Percentiles rank a stretch among this genome's conserved stretches.
phyloP scores from a whole-genome alignment of 2,329 filamentous ascomycete species.

The Gnomoniopsis smithogilvyi region DNA sequence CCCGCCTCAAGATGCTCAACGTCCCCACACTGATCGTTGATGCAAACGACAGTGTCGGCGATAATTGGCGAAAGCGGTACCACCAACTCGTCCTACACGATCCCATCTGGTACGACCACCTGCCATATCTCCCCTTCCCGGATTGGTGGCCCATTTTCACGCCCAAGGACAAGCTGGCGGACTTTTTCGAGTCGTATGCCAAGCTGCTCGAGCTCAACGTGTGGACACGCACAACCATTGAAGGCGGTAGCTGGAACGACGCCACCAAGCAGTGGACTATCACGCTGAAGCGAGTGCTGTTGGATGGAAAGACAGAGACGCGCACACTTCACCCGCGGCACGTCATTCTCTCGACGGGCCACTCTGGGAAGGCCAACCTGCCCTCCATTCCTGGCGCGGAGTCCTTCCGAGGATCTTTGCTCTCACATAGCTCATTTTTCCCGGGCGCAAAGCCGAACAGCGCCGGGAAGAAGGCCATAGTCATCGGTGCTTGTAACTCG shows the following conservation, averaged over 20 bases:
- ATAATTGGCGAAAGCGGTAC: slow-evolving; percentile 60
- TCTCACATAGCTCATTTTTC: slow-evolving; percentile 63
- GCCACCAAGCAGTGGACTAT: slow-evolving; percentile 51
- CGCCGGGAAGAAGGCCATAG: slow-evolving; percentile 57
- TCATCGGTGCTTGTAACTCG: slow-evolving; percentile 68
- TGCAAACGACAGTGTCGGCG: slow-evolving; percentile 47
- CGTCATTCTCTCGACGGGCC: slow-evolving; percentile 52
- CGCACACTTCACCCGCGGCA: slow-evolving; percentile 47
- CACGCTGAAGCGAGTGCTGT: slow-evolving; percentile 29
- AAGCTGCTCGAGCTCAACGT: slow-evolving; percentile 61
- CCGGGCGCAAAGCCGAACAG: slow-evolving; percentile 44
- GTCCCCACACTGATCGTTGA: slow-evolving; percentile 52
- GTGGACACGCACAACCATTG: slow-evolving; percentile 52
- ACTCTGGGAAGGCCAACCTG: slow-evolving; percentile 41
- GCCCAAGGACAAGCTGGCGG: slow-evolving; percentile 64
- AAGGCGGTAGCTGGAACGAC: slow-evolving; percentile 45
- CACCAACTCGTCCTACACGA: slow-evolving; percentile 59
- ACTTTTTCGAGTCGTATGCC: slow-evolving; percentile 63
- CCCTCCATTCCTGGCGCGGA: slow-evolving; percentile 37
- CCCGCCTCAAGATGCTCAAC: slow-evolving; percentile 52
- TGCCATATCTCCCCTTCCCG: slow-evolving; percentile 62
- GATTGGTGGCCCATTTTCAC: slow-evolving; percentile 63
- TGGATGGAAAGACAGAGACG: slow-evolving; percentile 29
- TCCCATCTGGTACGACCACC: slow-evolving; percentile 55
- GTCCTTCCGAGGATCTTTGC: slow-evolving; percentile 54